Conservation (phyloP, 768 basidiomycete species). For the Rickenella mellea region DNA sequence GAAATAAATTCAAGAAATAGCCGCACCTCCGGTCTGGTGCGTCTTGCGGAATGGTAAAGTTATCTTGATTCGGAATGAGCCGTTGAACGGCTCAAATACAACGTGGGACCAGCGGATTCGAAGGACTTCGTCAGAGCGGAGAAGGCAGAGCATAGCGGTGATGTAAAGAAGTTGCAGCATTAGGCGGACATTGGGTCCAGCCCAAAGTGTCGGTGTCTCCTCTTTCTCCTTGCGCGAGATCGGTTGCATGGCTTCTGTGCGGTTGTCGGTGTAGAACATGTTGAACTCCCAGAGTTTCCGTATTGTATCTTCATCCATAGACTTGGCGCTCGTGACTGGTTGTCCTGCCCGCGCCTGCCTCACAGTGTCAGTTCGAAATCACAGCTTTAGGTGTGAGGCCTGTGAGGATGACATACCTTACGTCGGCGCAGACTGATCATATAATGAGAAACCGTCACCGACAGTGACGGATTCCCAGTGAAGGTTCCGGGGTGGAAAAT, state of each 20-base stretch:
- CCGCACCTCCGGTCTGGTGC: slow-evolving; percentile 13
- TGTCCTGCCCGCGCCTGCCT: slow-evolving; percentile 12
- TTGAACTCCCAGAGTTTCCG: slow-evolving; percentile 11
- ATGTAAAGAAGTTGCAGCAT: slow-evolving; percentile 14
- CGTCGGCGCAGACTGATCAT: slow-evolving; percentile 16
- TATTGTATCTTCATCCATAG: slow-evolving; percentile 13
- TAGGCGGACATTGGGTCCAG: slow-evolving; percentile 9
- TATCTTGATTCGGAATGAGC: not conserved
- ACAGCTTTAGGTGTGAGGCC: not conserved
- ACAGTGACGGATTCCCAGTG: slow-evolving; percentile 14
- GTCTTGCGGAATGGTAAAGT: slow-evolving; percentile 13
- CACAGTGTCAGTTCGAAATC: too few species aligned
- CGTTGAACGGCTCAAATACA: not conserved
- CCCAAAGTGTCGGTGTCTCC: slow-evolving; percentile 8
- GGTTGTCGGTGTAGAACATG: not conserved
- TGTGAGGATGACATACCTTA: slow-evolving; percentile 7
- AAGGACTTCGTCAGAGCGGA: slow-evolving; percentile 16
- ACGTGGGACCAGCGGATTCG: slow-evolving; percentile 13
- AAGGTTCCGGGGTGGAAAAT: slow-evolving; percentile 1
- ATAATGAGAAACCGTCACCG: slow-evolving; percentile 11
- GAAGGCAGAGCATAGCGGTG: slow-evolving; percentile 13
- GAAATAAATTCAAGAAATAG: not conserved
- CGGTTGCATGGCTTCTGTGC: slow-evolving; percentile 6
- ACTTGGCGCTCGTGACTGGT: slow-evolving; percentile 14
- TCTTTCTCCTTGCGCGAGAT: not conserved